Percentiles rank a stretch among this genome's conserved stretches.
Evolutionary conservation across 495 filamentous ascomycete species (phyloP).

Genomic region (Xylaria flabelliformis): DNA sequence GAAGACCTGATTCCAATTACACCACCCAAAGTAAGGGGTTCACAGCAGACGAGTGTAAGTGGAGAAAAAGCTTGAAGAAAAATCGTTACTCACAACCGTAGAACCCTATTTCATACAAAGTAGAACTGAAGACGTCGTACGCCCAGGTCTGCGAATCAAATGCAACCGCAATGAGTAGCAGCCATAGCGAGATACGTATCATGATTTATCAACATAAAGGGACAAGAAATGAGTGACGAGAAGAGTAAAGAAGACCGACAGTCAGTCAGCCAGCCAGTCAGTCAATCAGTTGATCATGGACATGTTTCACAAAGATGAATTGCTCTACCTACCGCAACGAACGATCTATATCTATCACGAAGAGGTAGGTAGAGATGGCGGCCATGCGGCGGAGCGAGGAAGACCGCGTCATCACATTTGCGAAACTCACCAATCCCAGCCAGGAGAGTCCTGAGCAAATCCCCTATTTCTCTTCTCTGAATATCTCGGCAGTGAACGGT

Average conservation of each 20-base stretch:
- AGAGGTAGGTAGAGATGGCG: background rate
- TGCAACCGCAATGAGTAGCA: conserved; percentile 7
- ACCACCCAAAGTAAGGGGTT: background rate
- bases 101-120: conserved; percentile 28
- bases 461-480: conserved; percentile 11
- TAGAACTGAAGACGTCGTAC: conserved; percentile 13
- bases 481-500: conserved; percentile 4
- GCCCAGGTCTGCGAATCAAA: background rate
- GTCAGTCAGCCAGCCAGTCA: background rate
- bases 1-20: conserved; percentile 2
- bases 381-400: background rate
- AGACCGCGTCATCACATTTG: conserved; percentile 4
- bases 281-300: background rate
- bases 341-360: background rate
- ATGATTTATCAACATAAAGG: conserved; percentile 2
- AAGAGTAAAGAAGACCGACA: background rate
- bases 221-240: background rate
- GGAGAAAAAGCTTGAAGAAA: background rate
- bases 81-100: conserved; percentile 21
- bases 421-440: background rate
- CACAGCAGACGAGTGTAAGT: background rate
- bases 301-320: background rate
- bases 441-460: background rate
- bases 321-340: background rate
- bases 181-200: background rate